phyloP scores from a whole-genome alignment of 2,329 filamentous ascomycete species.

The Ambrosiella beaveri region DNA sequence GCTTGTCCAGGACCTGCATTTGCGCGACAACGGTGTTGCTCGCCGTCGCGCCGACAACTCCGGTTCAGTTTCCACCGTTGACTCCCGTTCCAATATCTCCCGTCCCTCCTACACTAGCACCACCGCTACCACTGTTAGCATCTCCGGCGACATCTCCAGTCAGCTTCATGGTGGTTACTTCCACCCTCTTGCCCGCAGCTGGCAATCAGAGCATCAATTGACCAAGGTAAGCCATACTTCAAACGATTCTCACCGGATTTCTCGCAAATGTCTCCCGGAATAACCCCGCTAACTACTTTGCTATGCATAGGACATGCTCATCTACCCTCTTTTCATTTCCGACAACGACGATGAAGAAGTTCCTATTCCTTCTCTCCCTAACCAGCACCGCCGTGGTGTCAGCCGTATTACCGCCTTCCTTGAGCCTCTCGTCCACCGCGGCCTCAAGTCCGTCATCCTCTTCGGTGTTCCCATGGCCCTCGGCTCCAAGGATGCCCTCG shows the following conservation, averaged over 20 bases:
- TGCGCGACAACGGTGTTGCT: conserved; percentile 32
- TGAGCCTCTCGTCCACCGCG: conserved; percentile 72
- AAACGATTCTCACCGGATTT: neutral
- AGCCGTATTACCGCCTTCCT: conserved; percentile 76
- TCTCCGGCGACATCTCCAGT: conserved; percentile 59
- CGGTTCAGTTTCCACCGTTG: conserved; percentile 36
- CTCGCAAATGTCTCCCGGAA: neutral
- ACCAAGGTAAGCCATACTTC: conserved; percentile 46
- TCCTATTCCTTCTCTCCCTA: conserved; percentile 75
- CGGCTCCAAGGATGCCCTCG: conserved; percentile 73
- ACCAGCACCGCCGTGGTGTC: conserved; percentile 73
- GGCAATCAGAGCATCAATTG: conserved; percentile 71
- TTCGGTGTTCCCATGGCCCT: conserved; percentile 82
- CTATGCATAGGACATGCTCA: conserved; percentile 69
- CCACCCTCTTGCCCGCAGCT: conserved; percentile 60
- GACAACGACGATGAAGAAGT: conserved; percentile 87
- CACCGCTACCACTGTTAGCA: conserved; percentile 50
- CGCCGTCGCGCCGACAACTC: conserved; percentile 30
- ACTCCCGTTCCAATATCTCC: conserved; percentile 46
- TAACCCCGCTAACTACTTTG: neutral
- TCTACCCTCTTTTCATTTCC: conserved; percentile 92
- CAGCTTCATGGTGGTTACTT: conserved; percentile 72
- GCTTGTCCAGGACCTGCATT: conserved; percentile 46
- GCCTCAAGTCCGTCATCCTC: conserved; percentile 79
- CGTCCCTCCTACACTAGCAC: conserved; percentile 47